Evolutionary conservation across 75 land plant species (phyloP).

Genomic region (Isoetes taiwanensis): DNA sequence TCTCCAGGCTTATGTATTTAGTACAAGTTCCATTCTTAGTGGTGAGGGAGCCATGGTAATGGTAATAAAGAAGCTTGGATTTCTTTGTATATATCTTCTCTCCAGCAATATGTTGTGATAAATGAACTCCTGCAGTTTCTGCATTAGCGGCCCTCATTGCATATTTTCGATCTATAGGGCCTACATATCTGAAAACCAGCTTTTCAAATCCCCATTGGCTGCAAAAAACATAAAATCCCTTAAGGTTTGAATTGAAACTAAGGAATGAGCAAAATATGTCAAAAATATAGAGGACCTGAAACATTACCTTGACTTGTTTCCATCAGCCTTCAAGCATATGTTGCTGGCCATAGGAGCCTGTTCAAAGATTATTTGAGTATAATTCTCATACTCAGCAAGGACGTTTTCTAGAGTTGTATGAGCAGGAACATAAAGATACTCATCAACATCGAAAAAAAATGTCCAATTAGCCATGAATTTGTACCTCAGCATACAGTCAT

Average conservation of each 20-base stretch:
- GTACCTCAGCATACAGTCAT: constrained; percentile 73
- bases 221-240: too few species aligned
- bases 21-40: neutral
- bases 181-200: constrained; percentile 9
- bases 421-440: constrained; percentile 49
- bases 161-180: constrained; percentile 1
- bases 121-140: constrained; percentile 8
- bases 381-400: constrained; percentile 16
- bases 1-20: neutral
- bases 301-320: too few species aligned
- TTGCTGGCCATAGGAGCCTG: neutral
- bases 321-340: too few species aligned
- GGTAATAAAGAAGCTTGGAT: neutral
- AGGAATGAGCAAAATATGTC: too few species aligned
- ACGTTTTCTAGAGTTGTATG: constrained; percentile 28
- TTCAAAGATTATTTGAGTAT: neutral
- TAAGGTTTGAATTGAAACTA: too few species aligned
- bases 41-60: constrained; percentile 4
- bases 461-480: constrained; percentile 62
- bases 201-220: constrained; percentile 18
- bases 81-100: neutral
- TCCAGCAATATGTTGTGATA: neutral
- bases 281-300: too few species aligned
- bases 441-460: constrained; percentile 84
- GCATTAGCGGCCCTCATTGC: neutral